phyloP scores from a whole-genome alignment of 2,329 filamentous ascomycete genomes.

The Fusarium bulbicola region DNA sequence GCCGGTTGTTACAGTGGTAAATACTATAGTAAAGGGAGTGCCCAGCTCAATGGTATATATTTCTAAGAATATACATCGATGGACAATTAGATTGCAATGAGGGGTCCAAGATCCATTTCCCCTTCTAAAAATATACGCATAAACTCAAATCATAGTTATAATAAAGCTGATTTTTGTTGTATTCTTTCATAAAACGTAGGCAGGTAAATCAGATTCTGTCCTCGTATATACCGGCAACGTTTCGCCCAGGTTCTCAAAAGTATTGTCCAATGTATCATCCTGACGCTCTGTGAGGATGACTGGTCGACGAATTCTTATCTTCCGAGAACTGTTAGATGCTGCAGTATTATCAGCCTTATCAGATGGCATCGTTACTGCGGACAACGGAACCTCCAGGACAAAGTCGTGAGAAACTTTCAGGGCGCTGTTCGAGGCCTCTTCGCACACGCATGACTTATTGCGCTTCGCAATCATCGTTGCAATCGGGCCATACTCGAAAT shows the following conservation, averaged over 20 bases:
- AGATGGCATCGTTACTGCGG: not conserved
- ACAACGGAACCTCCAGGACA: not conserved
- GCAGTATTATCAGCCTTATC: not conserved
- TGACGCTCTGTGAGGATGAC: not conserved
- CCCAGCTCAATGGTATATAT: too few relatives aligned
- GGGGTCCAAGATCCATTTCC: too few relatives aligned
- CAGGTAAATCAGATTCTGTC: not conserved
- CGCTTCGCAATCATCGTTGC: not conserved
- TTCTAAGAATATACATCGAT: rapidly evolving
- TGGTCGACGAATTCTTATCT: not conserved
- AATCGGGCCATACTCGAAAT: not conserved
- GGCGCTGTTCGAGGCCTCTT: not conserved
- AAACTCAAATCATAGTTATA: too few relatives aligned
- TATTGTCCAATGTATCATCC: not conserved
- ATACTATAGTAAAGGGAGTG: too few relatives aligned
- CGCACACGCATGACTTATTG: not conserved
- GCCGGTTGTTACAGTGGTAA: too few relatives aligned
- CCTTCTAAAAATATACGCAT: too few relatives aligned
- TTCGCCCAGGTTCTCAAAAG: not conserved
- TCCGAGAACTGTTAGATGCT: not conserved
- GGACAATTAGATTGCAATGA: rapidly evolving
- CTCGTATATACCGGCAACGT: not conserved
- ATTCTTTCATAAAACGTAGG: not conserved
- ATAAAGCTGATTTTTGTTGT: rapidly evolving
- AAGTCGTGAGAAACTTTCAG: not conserved